Conservation (phyloP, 2,329 filamentous ascomycete genomes). For the Xylaria sp. region DNA sequence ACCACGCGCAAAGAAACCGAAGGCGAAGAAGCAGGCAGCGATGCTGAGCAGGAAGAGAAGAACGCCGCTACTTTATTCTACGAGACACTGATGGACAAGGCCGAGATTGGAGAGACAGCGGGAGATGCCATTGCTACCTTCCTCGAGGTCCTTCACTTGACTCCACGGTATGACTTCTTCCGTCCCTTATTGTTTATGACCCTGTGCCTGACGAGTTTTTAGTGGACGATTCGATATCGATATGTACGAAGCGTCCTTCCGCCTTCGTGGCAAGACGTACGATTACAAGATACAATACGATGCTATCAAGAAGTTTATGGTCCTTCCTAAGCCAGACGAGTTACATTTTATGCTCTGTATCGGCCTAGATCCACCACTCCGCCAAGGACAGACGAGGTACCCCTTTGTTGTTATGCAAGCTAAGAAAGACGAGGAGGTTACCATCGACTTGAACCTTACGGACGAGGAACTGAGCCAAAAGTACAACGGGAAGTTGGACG, state of each 20-base stretch:
- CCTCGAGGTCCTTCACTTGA: slow-evolving; percentile 94
- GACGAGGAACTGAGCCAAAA: slow-evolving; percentile 82
- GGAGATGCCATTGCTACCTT: slow-evolving; percentile 98
- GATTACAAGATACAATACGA: slow-evolving; percentile 99
- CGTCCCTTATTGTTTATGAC: background rate
- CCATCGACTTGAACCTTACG: slow-evolving; percentile 93
- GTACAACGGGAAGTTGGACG: slow-evolving; percentile 87
- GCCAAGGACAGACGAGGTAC: slow-evolving; percentile 96
- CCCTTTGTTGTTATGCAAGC: slow-evolving; percentile 99
- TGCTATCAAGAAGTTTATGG: slow-evolving; percentile 97
- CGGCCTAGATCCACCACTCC: slow-evolving; percentile 90
- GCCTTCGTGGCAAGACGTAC: slow-evolving; percentile 97
- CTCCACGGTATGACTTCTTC: slow-evolving; percentile 69
- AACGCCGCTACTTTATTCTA: slow-evolving; percentile 98
- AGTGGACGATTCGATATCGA: slow-evolving; percentile 99
- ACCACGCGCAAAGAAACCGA: slow-evolving; percentile 78
- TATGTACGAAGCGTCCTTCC: slow-evolving; percentile 98
- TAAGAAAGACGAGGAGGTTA: slow-evolving; percentile 96
- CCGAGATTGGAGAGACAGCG: slow-evolving; percentile 98
- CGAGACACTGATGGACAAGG: slow-evolving; percentile 96
- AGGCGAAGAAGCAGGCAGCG: slow-evolving; percentile 74
- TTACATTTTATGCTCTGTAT: slow-evolving; percentile 94
- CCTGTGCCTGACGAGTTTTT: slow-evolving; percentile 30
- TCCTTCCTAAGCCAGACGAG: slow-evolving; percentile 98
- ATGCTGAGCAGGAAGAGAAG: slow-evolving; percentile 78